Conservation (phyloP, 2,329 filamentous ascomycete species). For the Sporothrix mexicana region DNA sequence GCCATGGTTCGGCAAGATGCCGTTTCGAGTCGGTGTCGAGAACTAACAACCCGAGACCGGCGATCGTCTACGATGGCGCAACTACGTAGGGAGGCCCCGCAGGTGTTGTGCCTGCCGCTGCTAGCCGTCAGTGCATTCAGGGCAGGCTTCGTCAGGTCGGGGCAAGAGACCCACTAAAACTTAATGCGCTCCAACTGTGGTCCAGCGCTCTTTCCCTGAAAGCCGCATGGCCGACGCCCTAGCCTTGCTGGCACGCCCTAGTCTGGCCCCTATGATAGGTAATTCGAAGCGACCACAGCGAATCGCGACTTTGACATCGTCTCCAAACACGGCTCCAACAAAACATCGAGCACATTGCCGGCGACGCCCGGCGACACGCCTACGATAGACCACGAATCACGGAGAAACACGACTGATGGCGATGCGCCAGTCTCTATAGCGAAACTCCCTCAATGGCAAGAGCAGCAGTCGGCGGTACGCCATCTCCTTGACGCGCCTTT, state of each 20-base stretch:
- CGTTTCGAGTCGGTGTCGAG: slow-evolving; percentile 11
- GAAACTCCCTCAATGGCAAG: not conserved
- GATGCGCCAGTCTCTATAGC: not conserved
- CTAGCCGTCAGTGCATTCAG: not conserved
- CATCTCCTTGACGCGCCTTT: not conserved
- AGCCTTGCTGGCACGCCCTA: not conserved
- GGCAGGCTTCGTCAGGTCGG: no score
- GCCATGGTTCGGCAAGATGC: not conserved
- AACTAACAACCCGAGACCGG: not conserved
- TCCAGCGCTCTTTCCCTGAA: not conserved
- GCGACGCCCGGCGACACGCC: not conserved
- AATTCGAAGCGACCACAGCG: not conserved
- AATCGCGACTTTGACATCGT: not conserved
- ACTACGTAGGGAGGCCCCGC: not conserved
- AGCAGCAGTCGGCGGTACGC: not conserved
- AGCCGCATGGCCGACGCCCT: not conserved
- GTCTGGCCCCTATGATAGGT: not conserved
- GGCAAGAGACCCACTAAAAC: slow-evolving; percentile 9
- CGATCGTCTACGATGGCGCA: not conserved
- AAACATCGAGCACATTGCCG: not conserved
- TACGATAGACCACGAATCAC: not conserved
- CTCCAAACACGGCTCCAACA: slow-evolving; percentile 1
- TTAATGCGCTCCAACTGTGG: not conserved
- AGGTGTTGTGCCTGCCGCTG: not conserved
- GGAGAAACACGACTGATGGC: not conserved